Base-by-base conservation (phyloP, 177 flowering plant genomes). In the Tripterygium wilfordii region DNA sequence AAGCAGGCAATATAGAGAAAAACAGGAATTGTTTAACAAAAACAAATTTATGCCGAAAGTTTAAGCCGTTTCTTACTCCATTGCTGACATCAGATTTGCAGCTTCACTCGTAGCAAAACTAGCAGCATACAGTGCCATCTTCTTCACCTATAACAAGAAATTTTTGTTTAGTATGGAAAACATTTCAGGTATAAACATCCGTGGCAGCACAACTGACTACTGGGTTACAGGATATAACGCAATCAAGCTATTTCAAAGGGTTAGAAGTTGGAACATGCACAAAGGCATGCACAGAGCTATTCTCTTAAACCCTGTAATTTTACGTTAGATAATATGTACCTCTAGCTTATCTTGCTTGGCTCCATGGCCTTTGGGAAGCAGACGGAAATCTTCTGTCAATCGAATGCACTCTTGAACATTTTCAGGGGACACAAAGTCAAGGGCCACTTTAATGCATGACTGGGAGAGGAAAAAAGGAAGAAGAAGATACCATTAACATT, bases 401-500 rank as follows among this genome's bases (percentile, higher is more conserved):
- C 76, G 60, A 48, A 79, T 63, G 62, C 92, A 84, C 53, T 84
- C 87, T 53, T 68, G 61, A 49, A 84, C 69, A 53, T 78, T 87
- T 12, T 84, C 96, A 25, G 96, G 96, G 8, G 88, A 87, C 22
- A 87, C 96, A 58, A 87, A 87, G 71, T 87, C 96, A 31, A 81
- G 74, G 10, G 96, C 89, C 24, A 87, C 92, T 62, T 87, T 87
- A 3, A 74, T 87, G 72, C 96, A 87, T 2, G 96, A 87, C 92
- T 84, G 77, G 2, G 41, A 29, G 41, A 53, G 15, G 28, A 32
- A 19, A 14, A 36, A 36, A 36, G 3, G 14, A 36, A 36, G 4
- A 36, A 4, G 4, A 7, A 36, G 14, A 6, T 36, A 4, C 10
- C 12, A 20, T 4, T 30, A 7, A 7, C 33, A 30, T 7, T 30